A percentile compares a stretch with the other conserved stretches of the same genome.
Conservation (phyloP, 2,329 filamentous ascomycete species). For the Cryphonectria radicalis region DNA sequence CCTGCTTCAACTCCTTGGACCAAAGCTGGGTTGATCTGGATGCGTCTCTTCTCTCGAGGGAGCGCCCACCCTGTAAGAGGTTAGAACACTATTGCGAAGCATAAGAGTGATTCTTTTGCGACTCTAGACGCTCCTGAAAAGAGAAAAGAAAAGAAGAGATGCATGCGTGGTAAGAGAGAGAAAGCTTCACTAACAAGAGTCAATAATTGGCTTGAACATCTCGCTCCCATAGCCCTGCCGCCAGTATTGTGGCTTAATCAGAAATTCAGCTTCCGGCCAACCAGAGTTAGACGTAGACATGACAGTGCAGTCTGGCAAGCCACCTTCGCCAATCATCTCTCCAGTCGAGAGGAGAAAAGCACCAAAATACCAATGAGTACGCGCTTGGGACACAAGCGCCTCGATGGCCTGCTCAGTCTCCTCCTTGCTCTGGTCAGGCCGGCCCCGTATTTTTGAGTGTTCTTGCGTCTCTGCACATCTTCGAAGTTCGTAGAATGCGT, state of each 20-base stretch:
- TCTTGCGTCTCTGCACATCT: slow-evolving; percentile 16
- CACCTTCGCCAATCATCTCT: slow-evolving; percentile 38
- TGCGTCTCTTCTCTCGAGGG: slow-evolving; percentile 25
- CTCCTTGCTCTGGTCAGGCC: slow-evolving; percentile 21
- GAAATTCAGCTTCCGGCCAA: slow-evolving; percentile 27
- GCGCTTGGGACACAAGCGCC: slow-evolving; percentile 12
- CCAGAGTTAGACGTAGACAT: slow-evolving; percentile 24
- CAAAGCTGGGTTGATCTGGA: slow-evolving; percentile 19
- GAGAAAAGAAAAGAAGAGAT: no score
- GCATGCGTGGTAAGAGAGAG: not conserved
- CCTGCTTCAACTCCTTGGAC: slow-evolving; percentile 15
- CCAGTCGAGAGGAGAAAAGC: slow-evolving; percentile 35
- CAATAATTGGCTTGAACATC: slow-evolving; percentile 25
- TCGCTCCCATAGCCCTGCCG: slow-evolving; percentile 28
- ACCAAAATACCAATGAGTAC: slow-evolving; percentile 32
- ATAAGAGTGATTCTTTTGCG: not conserved
- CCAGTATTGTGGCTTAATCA: slow-evolving; percentile 21
- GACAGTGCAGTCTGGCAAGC: slow-evolving; percentile 29
- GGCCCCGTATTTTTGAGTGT: slow-evolving; percentile 26
- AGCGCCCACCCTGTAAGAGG: slow-evolving; percentile 22
- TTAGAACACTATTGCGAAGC: not conserved
- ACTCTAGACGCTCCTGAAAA: not conserved
- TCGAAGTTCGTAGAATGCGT: slow-evolving; percentile 29
- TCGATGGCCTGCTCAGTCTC: slow-evolving; percentile 23
- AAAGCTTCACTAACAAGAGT: not conserved